Evolutionary conservation across 805 yeast species (phyloP).

Genomic region (Lachancea quebecensis): DNA sequence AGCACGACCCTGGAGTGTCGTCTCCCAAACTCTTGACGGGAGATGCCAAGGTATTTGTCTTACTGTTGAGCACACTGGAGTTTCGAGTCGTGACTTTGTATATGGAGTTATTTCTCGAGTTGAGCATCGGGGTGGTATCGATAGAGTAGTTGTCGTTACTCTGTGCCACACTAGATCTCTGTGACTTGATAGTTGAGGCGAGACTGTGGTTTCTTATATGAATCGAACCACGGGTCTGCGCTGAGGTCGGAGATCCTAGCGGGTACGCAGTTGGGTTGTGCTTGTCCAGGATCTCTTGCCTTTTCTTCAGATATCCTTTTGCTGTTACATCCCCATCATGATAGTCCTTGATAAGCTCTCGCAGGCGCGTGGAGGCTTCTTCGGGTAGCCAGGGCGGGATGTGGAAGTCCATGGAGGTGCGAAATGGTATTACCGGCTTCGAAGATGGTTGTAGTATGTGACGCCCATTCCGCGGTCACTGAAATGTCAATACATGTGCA

Average conservation of each 20-base stretch:
- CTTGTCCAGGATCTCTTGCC: conserved; percentile 29
- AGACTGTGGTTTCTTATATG: conserved; percentile 14
- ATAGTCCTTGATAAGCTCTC: conserved; percentile 42
- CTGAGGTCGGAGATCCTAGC: conserved; percentile 2
- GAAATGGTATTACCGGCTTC: not conserved
- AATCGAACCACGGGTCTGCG: not conserved
- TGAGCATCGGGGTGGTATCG: conserved; percentile 4
- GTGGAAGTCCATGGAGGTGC: conserved; percentile 38
- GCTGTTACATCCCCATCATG: conserved; percentile 67
- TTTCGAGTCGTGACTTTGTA: conserved; percentile 29
- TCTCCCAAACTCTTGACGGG: not conserved
- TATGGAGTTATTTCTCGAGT: conserved; percentile 9
- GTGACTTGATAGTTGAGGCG: conserved; percentile 16
- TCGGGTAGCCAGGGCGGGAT: conserved; percentile 39
- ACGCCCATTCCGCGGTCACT: too few relatives aligned
- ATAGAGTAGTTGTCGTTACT: conserved; percentile 1
- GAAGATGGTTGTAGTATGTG: too few relatives aligned
- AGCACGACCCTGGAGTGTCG: conserved; percentile 6
- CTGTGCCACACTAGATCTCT: not conserved
- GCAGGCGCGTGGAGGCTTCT: conserved; percentile 33
- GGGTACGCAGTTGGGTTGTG: conserved; percentile 8
- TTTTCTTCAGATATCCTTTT: conserved; percentile 61
- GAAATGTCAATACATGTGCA: too few relatives aligned
- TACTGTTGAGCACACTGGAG: conserved; percentile 20
- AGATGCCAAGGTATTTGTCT: conserved; percentile 1